phyloP scores from a whole-genome alignment of 2,329 filamentous ascomycete genomes.

The Trichoderma breve region DNA sequence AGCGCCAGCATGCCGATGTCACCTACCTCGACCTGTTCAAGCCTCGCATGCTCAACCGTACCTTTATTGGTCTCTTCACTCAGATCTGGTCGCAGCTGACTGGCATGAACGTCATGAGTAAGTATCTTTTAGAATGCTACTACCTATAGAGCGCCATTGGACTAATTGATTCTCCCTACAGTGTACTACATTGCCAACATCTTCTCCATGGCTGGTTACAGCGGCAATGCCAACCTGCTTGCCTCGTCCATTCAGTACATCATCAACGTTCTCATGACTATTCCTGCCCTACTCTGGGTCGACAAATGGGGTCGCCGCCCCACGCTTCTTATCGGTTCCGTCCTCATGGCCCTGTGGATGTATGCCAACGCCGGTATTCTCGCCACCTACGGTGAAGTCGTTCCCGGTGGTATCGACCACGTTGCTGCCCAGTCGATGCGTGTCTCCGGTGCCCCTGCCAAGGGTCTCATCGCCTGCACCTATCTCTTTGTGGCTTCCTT shows the following conservation, averaged over 20 bases:
- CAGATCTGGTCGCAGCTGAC: constrained; percentile 58
- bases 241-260: constrained; percentile 60
- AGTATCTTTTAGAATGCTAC: constrained; percentile 22
- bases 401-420: constrained; percentile 44
- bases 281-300: constrained; percentile 72
- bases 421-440: constrained; percentile 51
- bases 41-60: constrained; percentile 60
- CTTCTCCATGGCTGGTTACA: constrained; percentile 41
- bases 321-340: constrained; percentile 62
- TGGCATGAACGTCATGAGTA: constrained; percentile 59
- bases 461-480: constrained; percentile 64
- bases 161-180: constrained; percentile 19
- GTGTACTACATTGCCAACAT: constrained; percentile 61
- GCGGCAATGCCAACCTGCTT: constrained; percentile 49
- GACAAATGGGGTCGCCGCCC: constrained; percentile 74
- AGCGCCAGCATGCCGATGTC: constrained; percentile 66
- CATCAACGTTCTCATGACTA: constrained; percentile 77
- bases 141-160: neutral
- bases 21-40: constrained; percentile 70
- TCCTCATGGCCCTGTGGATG: constrained; percentile 64
- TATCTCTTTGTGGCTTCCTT: constrained; percentile 60
- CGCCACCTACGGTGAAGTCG: constrained; percentile 43
- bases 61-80: constrained; percentile 49
- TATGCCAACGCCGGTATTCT: constrained; percentile 54
- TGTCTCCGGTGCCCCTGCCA: constrained; percentile 44